phyloP scores from a whole-genome alignment of 768 basidiomycete species.

The Fomitopsis pulvina region DNA sequence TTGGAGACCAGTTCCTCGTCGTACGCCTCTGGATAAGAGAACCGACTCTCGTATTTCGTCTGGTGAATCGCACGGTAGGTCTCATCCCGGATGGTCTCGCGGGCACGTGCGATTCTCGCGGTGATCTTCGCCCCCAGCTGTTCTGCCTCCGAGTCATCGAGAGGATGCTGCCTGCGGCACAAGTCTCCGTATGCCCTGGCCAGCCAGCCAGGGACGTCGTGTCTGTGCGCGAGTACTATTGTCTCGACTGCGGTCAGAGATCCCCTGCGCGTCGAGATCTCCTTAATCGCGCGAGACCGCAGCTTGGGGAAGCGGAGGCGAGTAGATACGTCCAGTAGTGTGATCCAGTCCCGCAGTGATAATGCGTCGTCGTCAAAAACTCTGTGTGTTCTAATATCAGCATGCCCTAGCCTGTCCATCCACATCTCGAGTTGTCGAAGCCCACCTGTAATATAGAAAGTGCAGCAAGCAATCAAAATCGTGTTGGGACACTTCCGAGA shows the following conservation, averaged over 20 bases:
- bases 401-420: background rate
- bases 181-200: slow-evolving; percentile 19
- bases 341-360: slow-evolving; percentile 28
- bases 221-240: slow-evolving; percentile 15
- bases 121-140: slow-evolving; percentile 16
- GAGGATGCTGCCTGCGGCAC: slow-evolving; percentile 14
- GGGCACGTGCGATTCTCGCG: slow-evolving; percentile 18
- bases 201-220: slow-evolving; percentile 19
- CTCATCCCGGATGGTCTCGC: slow-evolving; percentile 19
- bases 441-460: slow-evolving; percentile 34
- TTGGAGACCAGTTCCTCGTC: slow-evolving; percentile 16
- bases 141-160: slow-evolving; percentile 20
- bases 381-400: background rate
- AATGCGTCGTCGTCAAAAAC: slow-evolving; percentile 4
- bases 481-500: slow-evolving; percentile 24
- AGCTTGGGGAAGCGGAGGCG: slow-evolving; percentile 29
- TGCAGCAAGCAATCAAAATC: slow-evolving; percentile 33
- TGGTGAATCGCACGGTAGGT: slow-evolving; percentile 9
- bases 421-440: background rate
- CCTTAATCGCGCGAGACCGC: slow-evolving; percentile 26
- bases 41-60: slow-evolving; percentile 11
- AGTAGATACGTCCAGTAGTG: slow-evolving; percentile 32
- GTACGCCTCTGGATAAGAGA: slow-evolving; percentile 6
- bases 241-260: slow-evolving; percentile 13
- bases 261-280: slow-evolving; percentile 12